These are phyloP conservation scores for Calonectria pteridis DNA, from an alignment of 2,329 filamentous ascomycete genomes.

Conservation along the genomic window DNA sequence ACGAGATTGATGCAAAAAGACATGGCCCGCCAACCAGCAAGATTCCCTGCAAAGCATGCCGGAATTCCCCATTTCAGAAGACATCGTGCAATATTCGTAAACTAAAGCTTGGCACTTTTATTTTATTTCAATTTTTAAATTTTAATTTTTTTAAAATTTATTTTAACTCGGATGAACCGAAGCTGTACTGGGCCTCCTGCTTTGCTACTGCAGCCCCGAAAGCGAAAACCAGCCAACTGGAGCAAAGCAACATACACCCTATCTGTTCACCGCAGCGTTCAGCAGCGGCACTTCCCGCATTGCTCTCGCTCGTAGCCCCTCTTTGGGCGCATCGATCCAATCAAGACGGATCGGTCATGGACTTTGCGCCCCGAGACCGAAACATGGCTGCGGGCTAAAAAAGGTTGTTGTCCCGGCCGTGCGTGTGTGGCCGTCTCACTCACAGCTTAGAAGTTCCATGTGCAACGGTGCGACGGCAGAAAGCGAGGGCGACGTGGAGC, in stretches of 20 bases:
- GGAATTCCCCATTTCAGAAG: neutral
- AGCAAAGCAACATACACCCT: neutral
- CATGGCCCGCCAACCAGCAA: neutral
- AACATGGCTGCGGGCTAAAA: slow-evolving; percentile 19
- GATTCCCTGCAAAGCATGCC: neutral
- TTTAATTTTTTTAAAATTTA: too few relatives aligned
- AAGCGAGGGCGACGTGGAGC: neutral
- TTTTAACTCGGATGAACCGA: neutral
- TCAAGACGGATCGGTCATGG: slow-evolving; percentile 11
- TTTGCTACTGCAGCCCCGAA: neutral
- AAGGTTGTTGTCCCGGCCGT: neutral
- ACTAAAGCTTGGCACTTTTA: too few relatives aligned
- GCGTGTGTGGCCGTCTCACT: slow-evolving; percentile 17
- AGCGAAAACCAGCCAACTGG: neutral
- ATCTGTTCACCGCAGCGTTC: neutral
- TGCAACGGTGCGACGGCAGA: slow-evolving; percentile 9
- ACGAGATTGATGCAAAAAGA: neutral
- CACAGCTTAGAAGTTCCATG: neutral
- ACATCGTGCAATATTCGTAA: neutral
- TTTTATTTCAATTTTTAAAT: too few relatives aligned
- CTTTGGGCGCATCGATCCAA: slow-evolving; percentile 24
- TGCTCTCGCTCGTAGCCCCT: slow-evolving; percentile 18
- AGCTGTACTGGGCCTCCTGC: neutral
- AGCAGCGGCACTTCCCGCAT: slow-evolving; percentile 21
- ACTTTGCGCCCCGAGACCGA: slow-evolving; percentile 27